Conservation (phyloP, 106 monocot genomes). For the Dendrobium huoshanense region DNA sequence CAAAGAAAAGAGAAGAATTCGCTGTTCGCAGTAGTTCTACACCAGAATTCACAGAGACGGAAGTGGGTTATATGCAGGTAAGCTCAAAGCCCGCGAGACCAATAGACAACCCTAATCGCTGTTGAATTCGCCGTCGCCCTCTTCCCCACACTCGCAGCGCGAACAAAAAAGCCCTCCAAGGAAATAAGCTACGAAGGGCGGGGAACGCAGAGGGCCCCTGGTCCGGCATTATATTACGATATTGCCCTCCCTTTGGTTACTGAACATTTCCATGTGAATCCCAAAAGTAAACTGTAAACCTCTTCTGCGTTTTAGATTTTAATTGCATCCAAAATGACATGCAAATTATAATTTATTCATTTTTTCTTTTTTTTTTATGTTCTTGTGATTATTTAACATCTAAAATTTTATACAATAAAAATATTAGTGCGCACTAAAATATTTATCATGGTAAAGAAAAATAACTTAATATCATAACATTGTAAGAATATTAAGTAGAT, state of each 20-base stretch:
- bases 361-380: too few relatives aligned
- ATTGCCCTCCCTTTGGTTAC: not conserved
- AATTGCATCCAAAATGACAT: too few relatives aligned
- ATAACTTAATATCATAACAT: too few relatives aligned
- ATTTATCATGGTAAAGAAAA: too few relatives aligned
- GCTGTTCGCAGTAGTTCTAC: not conserved
- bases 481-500: too few relatives aligned
- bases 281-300: too few relatives aligned
- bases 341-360: too few relatives aligned
- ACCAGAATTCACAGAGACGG: not conserved
- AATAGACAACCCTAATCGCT: conserved; percentile 13
- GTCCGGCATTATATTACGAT: not conserved
- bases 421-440: too few relatives aligned
- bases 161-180: not conserved
- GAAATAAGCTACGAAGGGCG: not conserved
- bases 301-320: too few relatives aligned
- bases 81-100: not conserved
- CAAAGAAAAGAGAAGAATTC: not conserved
- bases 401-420: too few relatives aligned
- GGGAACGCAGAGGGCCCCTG: not conserved
- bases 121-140: conserved; percentile 13
- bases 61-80: not conserved
- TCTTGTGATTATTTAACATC: too few relatives aligned
- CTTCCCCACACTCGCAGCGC: not conserved
- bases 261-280: too few relatives aligned